These are phyloP conservation scores for Microbotryum scabiosae DNA, from an alignment of 1,284 basidiomycete species.

Conservation along the genomic window DNA sequence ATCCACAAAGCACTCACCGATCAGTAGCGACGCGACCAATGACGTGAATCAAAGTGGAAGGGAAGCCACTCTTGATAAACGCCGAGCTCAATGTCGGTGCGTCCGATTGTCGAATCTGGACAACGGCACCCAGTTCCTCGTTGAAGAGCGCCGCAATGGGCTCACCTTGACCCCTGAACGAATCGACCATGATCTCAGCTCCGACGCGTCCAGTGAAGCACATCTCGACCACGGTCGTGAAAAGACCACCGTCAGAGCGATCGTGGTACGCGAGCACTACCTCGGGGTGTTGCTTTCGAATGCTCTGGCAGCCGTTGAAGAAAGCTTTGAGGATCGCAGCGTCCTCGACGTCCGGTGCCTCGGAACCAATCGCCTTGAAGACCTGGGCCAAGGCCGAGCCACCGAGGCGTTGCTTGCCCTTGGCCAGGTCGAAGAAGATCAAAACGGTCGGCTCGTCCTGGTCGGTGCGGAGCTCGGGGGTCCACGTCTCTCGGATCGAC, in stretches of 20 bases:
- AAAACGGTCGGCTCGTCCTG: slow-evolving; percentile 56
- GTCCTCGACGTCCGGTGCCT: slow-evolving; percentile 81
- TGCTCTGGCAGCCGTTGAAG: slow-evolving; percentile 62
- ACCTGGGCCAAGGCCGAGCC: slow-evolving; percentile 94
- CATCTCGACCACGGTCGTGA: slow-evolving; percentile 92
- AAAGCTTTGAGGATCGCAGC: slow-evolving; percentile 68
- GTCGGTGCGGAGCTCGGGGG: slow-evolving; percentile 71
- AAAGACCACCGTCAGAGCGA: slow-evolving; percentile 90
- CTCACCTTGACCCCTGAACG: slow-evolving; percentile 43
- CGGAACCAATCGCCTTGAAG: slow-evolving; percentile 83
- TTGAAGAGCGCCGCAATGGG: slow-evolving; percentile 75
- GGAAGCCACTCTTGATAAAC: slow-evolving; percentile 65
- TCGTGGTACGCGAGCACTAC: slow-evolving; percentile 93
- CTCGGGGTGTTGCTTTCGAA: slow-evolving; percentile 54
- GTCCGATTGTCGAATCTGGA: slow-evolving; percentile 68
- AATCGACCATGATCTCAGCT: slow-evolving; percentile 58
- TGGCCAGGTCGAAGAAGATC: slow-evolving; percentile 82
- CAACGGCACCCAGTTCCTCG: slow-evolving; percentile 88
- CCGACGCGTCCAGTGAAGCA: slow-evolving; percentile 84
- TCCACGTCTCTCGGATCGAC: slow-evolving; percentile 79
- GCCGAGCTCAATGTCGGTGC: slow-evolving; percentile 47
- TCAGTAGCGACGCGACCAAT: slow-evolving; percentile 60
- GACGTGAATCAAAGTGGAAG: slow-evolving; percentile 59
- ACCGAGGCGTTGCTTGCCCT: slow-evolving; percentile 75
- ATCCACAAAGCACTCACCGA: not conserved